These are phyloP conservation scores for Solanum neorickii DNA, from an alignment of 257 asterid species.

Conservation along the genomic window DNA sequence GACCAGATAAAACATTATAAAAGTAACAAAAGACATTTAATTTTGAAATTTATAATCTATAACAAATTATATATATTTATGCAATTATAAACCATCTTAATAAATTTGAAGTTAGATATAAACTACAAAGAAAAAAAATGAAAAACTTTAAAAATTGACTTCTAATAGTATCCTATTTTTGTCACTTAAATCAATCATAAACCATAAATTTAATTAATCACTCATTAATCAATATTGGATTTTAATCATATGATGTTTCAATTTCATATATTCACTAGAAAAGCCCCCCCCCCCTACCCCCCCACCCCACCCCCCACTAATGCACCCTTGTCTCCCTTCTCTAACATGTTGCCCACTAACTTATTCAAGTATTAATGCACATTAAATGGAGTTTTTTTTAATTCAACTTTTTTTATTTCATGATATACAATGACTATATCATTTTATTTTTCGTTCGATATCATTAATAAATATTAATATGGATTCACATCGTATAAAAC, in stretches of 20 bases:
- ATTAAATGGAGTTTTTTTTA: not conserved
- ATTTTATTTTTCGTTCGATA: not conserved
- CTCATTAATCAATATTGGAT: slow-evolving; percentile 5
- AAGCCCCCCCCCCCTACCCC: not conserved
- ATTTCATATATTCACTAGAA: not conserved
- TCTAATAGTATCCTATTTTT: not conserved
- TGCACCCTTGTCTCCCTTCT: slow-evolving; percentile 51
- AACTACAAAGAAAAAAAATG: not conserved
- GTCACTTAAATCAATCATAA: not conserved
- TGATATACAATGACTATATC: not conserved
- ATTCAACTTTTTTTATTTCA: not conserved
- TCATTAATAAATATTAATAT: not conserved
- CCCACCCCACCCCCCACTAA: not conserved
- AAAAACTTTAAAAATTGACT: not conserved
- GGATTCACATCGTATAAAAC: not conserved
- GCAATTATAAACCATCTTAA: not conserved
- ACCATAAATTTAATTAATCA: slow-evolving; percentile 1
- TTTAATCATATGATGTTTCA: not conserved
- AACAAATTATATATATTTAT: not conserved
- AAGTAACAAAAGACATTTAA: not conserved
- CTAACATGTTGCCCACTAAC: slow-evolving; percentile 86
- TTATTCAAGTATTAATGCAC: not conserved
- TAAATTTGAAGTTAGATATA: not conserved
- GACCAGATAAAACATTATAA: not conserved
- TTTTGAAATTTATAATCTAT: not conserved